Evolutionary conservation across 2,329 filamentous ascomycete genomes (phyloP).

Genomic region (Xylaria hypoxylon): DNA sequence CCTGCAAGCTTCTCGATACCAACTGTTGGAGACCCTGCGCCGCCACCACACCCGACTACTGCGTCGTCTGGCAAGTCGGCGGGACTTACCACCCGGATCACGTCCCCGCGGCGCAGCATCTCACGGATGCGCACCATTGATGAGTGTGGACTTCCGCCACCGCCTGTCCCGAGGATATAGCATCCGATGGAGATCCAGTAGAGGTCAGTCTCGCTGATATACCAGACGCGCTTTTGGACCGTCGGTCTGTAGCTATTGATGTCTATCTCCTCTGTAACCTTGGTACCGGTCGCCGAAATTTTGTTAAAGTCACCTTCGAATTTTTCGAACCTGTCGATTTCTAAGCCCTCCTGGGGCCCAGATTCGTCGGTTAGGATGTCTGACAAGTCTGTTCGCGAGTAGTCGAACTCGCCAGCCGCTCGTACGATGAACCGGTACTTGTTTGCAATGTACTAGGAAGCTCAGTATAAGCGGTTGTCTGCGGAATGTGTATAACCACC

Average conservation of each 20-base stretch:
- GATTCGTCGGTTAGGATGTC: constrained; percentile 32
- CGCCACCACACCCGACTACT: constrained; percentile 66
- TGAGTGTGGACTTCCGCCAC: constrained; percentile 67
- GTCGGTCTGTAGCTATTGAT: constrained; percentile 60
- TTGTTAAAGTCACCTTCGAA: constrained; percentile 23
- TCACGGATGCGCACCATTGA: constrained; percentile 63
- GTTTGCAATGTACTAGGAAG: constrained; percentile 60
- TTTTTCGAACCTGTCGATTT: constrained; percentile 45
- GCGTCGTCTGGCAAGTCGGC: constrained; percentile 63
- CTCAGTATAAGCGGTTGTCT: not conserved
- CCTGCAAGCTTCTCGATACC: constrained; percentile 69
- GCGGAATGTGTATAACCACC: not conserved
- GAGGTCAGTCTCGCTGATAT: constrained; percentile 68
- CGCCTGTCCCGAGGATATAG: constrained; percentile 71
- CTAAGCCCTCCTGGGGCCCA: constrained; percentile 24
- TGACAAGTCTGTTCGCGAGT: constrained; percentile 50
- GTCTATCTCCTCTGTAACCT: constrained; percentile 43
- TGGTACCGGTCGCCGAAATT: constrained; percentile 27
- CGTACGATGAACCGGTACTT: constrained; percentile 68
- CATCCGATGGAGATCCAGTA: constrained; percentile 68
- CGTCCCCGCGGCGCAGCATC: constrained; percentile 62
- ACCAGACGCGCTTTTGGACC: constrained; percentile 65
- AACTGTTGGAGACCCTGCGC: constrained; percentile 70
- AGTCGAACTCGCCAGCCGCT: constrained; percentile 69
- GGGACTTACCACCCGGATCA: constrained; percentile 64